Evolutionary conservation across 2,329 filamentous ascomycete genomes (phyloP).

Genomic region (Aotearoamyces nothofagi): DNA sequence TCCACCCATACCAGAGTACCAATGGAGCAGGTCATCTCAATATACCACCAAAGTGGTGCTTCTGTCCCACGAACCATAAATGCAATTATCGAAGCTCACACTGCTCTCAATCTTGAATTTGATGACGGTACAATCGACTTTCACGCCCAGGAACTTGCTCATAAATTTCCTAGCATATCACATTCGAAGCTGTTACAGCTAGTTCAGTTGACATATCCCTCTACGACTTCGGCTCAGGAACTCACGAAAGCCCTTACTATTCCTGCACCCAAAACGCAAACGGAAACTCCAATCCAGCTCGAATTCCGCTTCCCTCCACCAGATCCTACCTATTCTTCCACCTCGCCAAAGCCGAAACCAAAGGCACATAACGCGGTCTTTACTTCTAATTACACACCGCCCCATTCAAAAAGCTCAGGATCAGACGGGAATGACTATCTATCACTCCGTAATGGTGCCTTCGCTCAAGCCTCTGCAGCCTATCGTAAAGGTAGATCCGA

Average conservation of each 20-base stretch:
- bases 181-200: slow-evolving; percentile 32
- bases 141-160: slow-evolving; percentile 35
- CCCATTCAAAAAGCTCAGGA: background rate
- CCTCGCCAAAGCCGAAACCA: slow-evolving; percentile 1
- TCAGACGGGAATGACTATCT: slow-evolving; percentile 2
- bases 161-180: slow-evolving; percentile 37
- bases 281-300: slow-evolving; percentile 10
- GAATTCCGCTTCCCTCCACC: slow-evolving; percentile 15
- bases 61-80: slow-evolving; percentile 38
- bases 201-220: slow-evolving; percentile 39
- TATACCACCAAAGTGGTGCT: slow-evolving; percentile 44
- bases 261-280: slow-evolving; percentile 2
- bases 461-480: slow-evolving; percentile 39
- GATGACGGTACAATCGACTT: slow-evolving; percentile 27
- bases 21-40: slow-evolving; percentile 32
- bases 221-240: slow-evolving; percentile 40
- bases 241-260: slow-evolving; percentile 37
- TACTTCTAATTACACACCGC: background rate
- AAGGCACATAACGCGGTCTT: slow-evolving; percentile 5
- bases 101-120: slow-evolving; percentile 21
- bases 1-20: slow-evolving; percentile 31
- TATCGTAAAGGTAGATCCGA: slow-evolving; percentile 52
- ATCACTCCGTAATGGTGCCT: slow-evolving; percentile 23
- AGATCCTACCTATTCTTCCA: slow-evolving; percentile 3
- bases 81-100: slow-evolving; percentile 24